phyloP scores from a whole-genome alignment of 2,329 filamentous ascomycete genomes.

The Daldinia sp. region DNA sequence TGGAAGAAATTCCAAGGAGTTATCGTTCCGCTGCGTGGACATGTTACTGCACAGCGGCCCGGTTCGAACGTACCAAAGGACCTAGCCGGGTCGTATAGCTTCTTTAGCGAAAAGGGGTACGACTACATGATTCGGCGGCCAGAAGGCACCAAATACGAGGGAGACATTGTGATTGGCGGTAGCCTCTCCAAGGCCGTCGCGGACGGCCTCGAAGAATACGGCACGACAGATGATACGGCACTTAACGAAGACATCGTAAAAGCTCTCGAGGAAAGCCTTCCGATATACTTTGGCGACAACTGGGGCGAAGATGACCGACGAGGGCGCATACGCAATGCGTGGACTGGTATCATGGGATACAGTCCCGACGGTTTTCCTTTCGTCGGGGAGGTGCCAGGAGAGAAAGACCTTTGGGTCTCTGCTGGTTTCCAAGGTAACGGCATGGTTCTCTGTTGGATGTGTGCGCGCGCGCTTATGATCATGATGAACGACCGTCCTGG shows the following conservation, averaged over 20 bases:
- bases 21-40: constrained; percentile 60
- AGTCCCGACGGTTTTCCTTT: constrained; percentile 62
- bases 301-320: constrained; percentile 56
- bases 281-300: constrained; percentile 60
- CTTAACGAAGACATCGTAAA: constrained; percentile 60
- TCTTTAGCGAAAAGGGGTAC: constrained; percentile 67
- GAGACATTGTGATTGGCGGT: constrained; percentile 70
- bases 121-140: constrained; percentile 72
- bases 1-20: constrained; percentile 54
- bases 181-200: constrained; percentile 55
- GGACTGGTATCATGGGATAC: constrained; percentile 67
- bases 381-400: constrained; percentile 57
- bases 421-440: constrained; percentile 72
- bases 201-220: constrained; percentile 58
- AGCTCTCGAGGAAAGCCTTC: constrained; percentile 55
- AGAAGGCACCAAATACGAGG: constrained; percentile 51
- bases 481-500: constrained; percentile 56
- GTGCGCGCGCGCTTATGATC: constrained; percentile 62
- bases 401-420: constrained; percentile 61
- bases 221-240: constrained; percentile 63
- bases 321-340: constrained; percentile 55
- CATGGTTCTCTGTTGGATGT: constrained; percentile 70
- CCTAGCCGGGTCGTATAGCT: constrained; percentile 64
- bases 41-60: constrained; percentile 55
- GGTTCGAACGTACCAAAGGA: constrained; percentile 48